Conservation (phyloP, 2,329 filamentous ascomycete species). For the Fusarium subtropicale region DNA sequence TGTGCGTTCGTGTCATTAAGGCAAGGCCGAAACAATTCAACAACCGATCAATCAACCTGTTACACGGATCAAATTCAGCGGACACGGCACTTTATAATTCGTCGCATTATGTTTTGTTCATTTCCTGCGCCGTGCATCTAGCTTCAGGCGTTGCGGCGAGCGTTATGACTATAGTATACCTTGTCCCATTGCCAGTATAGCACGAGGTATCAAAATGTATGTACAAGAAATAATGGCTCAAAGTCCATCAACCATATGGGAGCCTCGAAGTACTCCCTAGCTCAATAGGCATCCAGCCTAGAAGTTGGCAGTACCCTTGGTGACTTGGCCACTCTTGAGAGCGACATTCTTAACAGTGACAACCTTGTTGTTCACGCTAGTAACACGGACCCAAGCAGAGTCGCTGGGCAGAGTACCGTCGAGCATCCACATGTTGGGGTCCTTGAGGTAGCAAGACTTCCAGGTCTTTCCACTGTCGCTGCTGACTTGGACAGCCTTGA, state of each 20-base stretch:
- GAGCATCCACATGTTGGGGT: conserved; percentile 25
- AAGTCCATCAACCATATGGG: background rate
- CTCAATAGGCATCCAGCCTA: background rate
- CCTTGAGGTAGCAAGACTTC: background rate
- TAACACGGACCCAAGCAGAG: conserved; percentile 17
- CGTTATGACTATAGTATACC: background rate
- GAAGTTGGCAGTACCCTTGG: conserved; percentile 17
- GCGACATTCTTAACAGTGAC: conserved; percentile 21
- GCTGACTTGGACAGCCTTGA: conserved; percentile 25
- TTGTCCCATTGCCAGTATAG: background rate
- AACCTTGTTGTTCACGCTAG: conserved; percentile 25
- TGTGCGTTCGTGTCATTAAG: too few relatives aligned
- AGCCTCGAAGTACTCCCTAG: background rate
- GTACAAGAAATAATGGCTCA: conserved; percentile 17
- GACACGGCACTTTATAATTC: background rate
- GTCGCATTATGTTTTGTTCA: background rate
- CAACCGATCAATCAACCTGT: background rate
- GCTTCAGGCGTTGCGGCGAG: background rate
- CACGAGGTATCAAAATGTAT: conserved; percentile 4
- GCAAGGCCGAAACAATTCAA: background rate
- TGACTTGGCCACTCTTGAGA: conserved; percentile 16
- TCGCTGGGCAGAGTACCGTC: conserved; percentile 17
- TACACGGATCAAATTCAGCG: background rate
- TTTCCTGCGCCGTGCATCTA: background rate
- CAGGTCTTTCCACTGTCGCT: conserved; percentile 22